Conservation (phyloP, 352 stramenopile species). For the Phytopythium delawarense region DNA sequence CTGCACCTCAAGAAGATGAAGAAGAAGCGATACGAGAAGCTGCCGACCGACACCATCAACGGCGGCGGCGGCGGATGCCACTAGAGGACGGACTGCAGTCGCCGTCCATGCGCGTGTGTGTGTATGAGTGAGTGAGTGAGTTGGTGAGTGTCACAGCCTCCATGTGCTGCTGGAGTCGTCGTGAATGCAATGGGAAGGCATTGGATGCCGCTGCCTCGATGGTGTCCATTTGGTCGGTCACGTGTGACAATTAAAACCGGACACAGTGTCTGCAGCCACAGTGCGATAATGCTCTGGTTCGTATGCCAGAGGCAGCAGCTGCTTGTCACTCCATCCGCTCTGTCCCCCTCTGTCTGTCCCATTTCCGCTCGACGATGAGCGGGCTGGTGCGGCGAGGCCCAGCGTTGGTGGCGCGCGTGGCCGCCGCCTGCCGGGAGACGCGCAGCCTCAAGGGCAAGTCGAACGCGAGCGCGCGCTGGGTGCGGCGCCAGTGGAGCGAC, state of each 20-base stretch:
- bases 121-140: neutral
- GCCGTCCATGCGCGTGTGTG: neutral
- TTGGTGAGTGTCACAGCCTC: too few relatives aligned
- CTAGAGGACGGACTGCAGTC: neutral
- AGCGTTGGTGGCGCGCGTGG: slow-evolving; percentile 9
- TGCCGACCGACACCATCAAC: slow-evolving; percentile 14
- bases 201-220: too few relatives aligned
- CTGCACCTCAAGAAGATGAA: slow-evolving; percentile 28
- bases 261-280: too few relatives aligned
- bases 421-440: slow-evolving; percentile 28
- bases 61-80: neutral
- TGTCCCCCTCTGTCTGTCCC: too few relatives aligned
- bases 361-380: slow-evolving; percentile 14
- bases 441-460: slow-evolving; percentile 85
- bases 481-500: slow-evolving; percentile 81
- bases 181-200: too few relatives aligned
- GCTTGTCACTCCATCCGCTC: too few relatives aligned
- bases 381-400: slow-evolving; percentile 9
- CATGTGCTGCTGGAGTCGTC: too few relatives aligned
- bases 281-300: too few relatives aligned
- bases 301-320: too few relatives aligned
- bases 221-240: too few relatives aligned
- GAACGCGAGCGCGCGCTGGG: slow-evolving; percentile 79
- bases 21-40: slow-evolving; percentile 37
- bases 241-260: too few relatives aligned